Evolutionary conservation across 2,329 filamentous ascomycete genomes (phyloP).

Genomic region (Cladosporium halotolerans): DNA sequence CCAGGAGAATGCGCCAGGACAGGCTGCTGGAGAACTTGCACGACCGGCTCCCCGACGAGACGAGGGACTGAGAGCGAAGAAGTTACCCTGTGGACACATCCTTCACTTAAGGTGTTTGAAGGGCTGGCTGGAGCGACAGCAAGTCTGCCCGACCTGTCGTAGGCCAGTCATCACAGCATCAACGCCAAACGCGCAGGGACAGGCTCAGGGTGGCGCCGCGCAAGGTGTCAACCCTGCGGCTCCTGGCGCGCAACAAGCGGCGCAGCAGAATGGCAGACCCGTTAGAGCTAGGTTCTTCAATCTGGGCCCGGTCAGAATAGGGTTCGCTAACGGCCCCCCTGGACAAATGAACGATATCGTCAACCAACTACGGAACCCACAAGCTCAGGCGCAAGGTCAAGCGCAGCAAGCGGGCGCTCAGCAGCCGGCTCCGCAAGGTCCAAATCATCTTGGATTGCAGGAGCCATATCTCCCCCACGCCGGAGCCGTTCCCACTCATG

Average conservation of each 20-base stretch:
- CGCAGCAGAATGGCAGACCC: constrained; percentile 25
- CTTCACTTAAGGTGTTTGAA: constrained; percentile 90
- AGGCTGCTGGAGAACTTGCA: constrained; percentile 24
- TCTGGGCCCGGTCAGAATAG: constrained; percentile 67
- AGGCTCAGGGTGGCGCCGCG: constrained; percentile 17
- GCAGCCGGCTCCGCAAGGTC: constrained; percentile 30
- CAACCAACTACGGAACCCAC: constrained; percentile 26
- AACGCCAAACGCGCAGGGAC: constrained; percentile 13
- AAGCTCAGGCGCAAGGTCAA: constrained; percentile 8
- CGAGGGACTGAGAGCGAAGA: constrained; percentile 84
- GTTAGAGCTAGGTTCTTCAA: constrained; percentile 51
- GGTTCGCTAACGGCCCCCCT: constrained; percentile 56
- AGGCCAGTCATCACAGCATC: constrained; percentile 55
- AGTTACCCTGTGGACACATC: constrained; percentile 92
- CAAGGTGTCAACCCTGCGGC: constrained; percentile 13
- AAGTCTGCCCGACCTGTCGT: constrained; percentile 92
- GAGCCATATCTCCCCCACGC: constrained; percentile 20
- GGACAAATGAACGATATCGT: constrained; percentile 38
- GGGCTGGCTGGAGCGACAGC: constrained; percentile 94
- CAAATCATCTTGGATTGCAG: constrained; percentile 28
- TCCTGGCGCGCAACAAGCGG: constrained; percentile 15
- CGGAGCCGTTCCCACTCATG: constrained; percentile 9
- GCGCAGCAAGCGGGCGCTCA: constrained; percentile 14
- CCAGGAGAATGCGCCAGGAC: constrained; percentile 32
- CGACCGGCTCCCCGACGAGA: constrained; percentile 49